Base-by-base conservation (phyloP, 2,329 filamentous ascomycete species). In the Chaetomium olivaceum region DNA sequence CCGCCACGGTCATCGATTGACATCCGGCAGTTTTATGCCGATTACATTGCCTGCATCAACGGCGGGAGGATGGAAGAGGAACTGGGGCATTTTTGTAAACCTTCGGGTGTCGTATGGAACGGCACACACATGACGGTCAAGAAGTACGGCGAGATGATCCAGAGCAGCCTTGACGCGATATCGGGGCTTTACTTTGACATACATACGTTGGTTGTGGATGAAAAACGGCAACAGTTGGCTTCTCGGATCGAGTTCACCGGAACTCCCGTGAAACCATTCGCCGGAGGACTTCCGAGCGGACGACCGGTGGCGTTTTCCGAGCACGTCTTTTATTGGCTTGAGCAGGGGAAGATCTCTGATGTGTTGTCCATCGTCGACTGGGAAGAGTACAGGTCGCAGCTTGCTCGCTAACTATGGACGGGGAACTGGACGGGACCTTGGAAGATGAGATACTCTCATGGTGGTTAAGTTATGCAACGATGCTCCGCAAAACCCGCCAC, bases 301-400 rank as follows among this genome's bases (percentile, higher is more conserved):
- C 52, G 63, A 6, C 29, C 60, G 19, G 70, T 72, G 3, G 48
- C 56, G 5, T 72, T 71, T 54, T 59, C 68, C 3, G 69, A 72
- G 46, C 69, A 70, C 57, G 70, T 66, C 9, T 69, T 72, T n/a
- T 72, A 72, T 43, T 71, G 69, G 70, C 62, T 72, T 19, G 69
- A 71, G 12, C 46, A 63, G n/a, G 68, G 70, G 2, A 70, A 64
- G 65, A 72, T 72, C 5, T 59, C 62, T 1, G 63, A 69, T 50
- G 69, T 72, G 6, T 36, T 69, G 31, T 67, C 67, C 3, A 64
- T 70, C 36, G 67, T 72, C 12, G 69, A 71, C 46, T 70, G 69
- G 69, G 68, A 68, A n/a, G 61, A 62, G 14, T 72, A 70, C 62
- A 67, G 66, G 31, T 23, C 62, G 29, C 69, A 71, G 57, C 58